phyloP scores from a whole-genome alignment of 345 rosid species.

The Lumnitzera racemosa region DNA sequence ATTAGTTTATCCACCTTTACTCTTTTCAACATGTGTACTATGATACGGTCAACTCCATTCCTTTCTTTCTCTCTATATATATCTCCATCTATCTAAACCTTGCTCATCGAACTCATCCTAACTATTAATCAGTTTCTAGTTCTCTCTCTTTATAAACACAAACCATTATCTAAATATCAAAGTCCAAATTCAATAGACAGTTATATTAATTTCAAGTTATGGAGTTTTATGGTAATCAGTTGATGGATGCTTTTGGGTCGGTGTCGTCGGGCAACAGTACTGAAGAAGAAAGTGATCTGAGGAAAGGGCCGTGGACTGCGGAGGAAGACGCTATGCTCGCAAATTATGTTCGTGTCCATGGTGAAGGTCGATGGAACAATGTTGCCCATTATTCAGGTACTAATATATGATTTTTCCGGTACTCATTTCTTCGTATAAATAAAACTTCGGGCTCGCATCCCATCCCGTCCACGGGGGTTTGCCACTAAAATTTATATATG shows the following conservation, averaged over 20 bases:
- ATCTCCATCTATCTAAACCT: no score
- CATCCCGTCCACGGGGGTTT: background rate
- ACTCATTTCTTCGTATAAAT: no score
- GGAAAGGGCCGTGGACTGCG: conserved; percentile 95
- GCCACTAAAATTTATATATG: background rate
- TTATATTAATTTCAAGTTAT: background rate
- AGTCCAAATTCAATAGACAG: no score
- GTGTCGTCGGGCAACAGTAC: background rate
- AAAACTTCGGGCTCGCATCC: no score
- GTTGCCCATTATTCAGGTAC: conserved; percentile 50
- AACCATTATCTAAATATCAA: background rate
- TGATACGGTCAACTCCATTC: no score
- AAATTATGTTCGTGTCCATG: conserved; percentile 53
- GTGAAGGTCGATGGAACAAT: conserved; percentile 90
- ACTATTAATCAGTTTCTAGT: no score
- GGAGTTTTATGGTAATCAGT: background rate
- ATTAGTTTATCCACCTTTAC: no score
- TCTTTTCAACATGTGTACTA: no score
- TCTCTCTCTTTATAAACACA: background rate
- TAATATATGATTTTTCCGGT: no score
- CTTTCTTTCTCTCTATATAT: no score
- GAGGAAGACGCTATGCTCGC: conserved; percentile 73
- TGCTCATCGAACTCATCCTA: no score
- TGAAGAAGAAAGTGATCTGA: conserved; percentile 12
- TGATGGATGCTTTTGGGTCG: background rate